Conservation (phyloP, 2,329 filamentous ascomycete genomes). For the Aspergillus eucalypticola region DNA sequence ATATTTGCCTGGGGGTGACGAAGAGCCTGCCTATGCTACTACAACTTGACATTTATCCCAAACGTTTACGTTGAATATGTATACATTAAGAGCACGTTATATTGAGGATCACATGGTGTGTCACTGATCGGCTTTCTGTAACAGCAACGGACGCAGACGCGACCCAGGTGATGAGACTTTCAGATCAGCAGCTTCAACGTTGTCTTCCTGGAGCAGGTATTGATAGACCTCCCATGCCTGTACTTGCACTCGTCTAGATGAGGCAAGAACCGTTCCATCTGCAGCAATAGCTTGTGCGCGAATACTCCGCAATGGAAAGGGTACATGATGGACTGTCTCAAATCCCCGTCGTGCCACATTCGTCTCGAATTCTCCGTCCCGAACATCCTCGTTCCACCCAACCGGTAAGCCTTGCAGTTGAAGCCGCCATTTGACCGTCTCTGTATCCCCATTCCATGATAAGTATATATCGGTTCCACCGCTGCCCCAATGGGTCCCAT, state of each 20-base stretch:
- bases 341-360: background rate
- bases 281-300: background rate
- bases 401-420: background rate
- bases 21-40: no score
- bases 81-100: no score
- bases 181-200: no score
- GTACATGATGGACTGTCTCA: background rate
- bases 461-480: conserved; percentile 47
- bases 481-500: conserved; percentile 4
- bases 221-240: background rate
- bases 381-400: no score
- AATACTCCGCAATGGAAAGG: background rate
- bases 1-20: no score
- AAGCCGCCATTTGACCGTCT: conserved; percentile 43
- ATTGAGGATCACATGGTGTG: no score
- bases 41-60: no score
- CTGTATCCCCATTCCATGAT: conserved; percentile 55
- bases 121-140: no score
- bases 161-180: no score
- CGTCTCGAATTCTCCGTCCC: no score
- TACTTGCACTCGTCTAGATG: background rate
- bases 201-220: background rate
- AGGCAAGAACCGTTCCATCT: background rate
- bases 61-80: no score
- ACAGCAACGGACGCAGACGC: no score